Conservation (phyloP, 2,329 filamentous ascomycete genomes). For the Cylindrodendrum hubeiense region DNA sequence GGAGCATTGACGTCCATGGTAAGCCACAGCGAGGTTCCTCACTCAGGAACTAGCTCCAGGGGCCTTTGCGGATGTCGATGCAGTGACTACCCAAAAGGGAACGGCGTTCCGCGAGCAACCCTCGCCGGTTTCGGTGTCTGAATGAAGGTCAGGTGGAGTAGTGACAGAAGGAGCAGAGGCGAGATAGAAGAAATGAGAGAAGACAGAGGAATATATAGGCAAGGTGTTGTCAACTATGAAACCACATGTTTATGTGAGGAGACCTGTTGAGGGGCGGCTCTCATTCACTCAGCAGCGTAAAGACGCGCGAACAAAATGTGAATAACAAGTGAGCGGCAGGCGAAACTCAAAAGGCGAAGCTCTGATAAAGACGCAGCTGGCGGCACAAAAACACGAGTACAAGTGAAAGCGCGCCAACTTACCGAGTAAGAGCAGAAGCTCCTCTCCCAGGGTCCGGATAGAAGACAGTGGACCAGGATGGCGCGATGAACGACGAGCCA, state of each 20-base stretch:
- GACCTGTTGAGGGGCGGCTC: neutral
- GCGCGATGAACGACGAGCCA: constrained; percentile 16
- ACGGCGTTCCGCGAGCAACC: neutral
- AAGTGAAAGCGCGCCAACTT: constrained; percentile 7
- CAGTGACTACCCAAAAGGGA: neutral
- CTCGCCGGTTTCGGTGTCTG: constrained; percentile 1
- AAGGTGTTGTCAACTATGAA: neutral
- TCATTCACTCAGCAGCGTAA: neutral
- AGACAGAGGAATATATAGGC: neutral
- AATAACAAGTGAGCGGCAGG: neutral
- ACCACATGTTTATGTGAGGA: too few relatives aligned
- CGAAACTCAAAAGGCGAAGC: neutral
- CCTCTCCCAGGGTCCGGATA: neutral
- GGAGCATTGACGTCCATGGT: constrained; percentile 37
- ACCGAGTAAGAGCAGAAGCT: constrained; percentile 14
- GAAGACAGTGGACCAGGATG: constrained; percentile 17
- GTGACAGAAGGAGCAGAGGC: neutral
- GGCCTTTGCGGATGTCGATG: neutral
- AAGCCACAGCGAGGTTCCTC: neutral
- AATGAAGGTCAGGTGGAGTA: neutral
- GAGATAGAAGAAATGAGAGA: neutral
- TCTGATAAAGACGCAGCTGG: neutral
- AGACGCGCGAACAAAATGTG: neutral
- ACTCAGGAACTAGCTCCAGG: neutral
- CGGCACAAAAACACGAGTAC: neutral